phyloP scores from a whole-genome alignment of 1,284 basidiomycete species.

The Limonomyces culmigenus region DNA sequence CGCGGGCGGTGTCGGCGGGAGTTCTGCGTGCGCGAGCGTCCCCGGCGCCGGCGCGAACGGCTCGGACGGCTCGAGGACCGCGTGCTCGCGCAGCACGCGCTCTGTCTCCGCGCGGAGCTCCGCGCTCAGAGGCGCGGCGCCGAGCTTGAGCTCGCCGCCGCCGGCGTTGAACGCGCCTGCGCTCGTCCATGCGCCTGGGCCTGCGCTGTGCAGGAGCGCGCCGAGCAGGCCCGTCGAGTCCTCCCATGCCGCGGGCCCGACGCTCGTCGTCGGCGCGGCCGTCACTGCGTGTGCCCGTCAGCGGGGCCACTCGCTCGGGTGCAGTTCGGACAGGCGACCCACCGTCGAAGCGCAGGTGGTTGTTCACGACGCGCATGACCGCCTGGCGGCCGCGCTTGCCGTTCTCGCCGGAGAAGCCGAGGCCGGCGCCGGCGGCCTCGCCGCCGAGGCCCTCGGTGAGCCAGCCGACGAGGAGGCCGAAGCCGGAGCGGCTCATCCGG shows the following conservation, averaged over 20 bases:
- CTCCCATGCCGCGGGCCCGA: conserved; percentile 55
- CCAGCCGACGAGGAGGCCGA: conserved; percentile 90
- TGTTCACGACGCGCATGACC: conserved; percentile 89
- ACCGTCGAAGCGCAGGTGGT: conserved; percentile 86
- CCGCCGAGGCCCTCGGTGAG: conserved; percentile 84
- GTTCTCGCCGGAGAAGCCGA: conserved; percentile 69
- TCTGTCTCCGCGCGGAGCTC: conserved; percentile 69
- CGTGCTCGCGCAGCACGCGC: conserved; percentile 54
- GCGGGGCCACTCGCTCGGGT: background rate
- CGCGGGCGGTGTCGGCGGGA: conserved; percentile 62
- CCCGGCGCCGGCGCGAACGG: conserved; percentile 33
- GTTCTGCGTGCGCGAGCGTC: conserved; percentile 54
- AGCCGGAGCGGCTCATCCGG: conserved; percentile 83
- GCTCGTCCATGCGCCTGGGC: conserved; percentile 23
- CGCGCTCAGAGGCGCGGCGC: conserved; percentile 61
- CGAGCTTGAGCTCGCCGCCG: conserved; percentile 69
- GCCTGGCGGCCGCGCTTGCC: conserved; percentile 67
- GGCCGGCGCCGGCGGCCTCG: conserved; percentile 66
- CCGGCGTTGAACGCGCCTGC: conserved; percentile 60
- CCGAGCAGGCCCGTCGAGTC: conserved; percentile 70
- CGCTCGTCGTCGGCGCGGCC: conserved; percentile 45
- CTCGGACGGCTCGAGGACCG: conserved; percentile 43
- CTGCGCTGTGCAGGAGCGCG: conserved; percentile 48
- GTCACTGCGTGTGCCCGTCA: conserved; percentile 32
- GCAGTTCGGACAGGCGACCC: background rate